These are phyloP conservation scores for Sarcodon aspratus DNA, from an alignment of 768 basidiomycete species.

Conservation along the genomic window DNA sequence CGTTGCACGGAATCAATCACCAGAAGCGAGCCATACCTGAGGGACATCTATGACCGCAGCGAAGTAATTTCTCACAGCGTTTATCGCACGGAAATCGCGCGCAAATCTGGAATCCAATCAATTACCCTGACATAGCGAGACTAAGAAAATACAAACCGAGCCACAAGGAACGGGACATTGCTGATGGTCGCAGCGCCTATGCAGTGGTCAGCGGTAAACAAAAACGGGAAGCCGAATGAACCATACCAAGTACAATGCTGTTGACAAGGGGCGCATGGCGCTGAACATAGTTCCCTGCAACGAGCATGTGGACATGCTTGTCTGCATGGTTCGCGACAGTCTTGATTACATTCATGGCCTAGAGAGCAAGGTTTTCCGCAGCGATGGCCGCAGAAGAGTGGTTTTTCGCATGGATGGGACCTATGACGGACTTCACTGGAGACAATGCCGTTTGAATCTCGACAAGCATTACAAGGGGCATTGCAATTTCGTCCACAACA, in stretches of 20 bases:
- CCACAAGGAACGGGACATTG: conserved; percentile 55
- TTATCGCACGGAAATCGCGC: conserved; percentile 51
- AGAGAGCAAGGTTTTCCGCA: conserved; percentile 37
- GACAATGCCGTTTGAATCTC: conserved; percentile 19
- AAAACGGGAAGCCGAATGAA: conserved; percentile 1
- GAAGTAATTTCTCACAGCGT: conserved; percentile 34
- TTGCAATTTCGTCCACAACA: conserved; percentile 46
- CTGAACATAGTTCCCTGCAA: conserved; percentile 37
- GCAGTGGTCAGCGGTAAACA: neutral
- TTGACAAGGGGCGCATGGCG: conserved; percentile 50
- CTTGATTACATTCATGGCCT: conserved; percentile 34
- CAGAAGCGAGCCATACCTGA: conserved; percentile 31
- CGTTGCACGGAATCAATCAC: neutral
- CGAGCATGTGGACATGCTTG: conserved; percentile 43
- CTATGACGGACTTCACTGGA: conserved; percentile 49
- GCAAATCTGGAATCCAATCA: conserved; percentile 37
- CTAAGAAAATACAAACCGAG: conserved; percentile 33
- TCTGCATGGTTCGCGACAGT: conserved; percentile 36
- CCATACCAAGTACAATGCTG: conserved; percentile 44
- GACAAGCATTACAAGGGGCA: conserved; percentile 38
- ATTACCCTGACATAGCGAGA: neutral
- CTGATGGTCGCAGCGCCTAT: conserved; percentile 42
- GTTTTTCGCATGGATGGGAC: no score
- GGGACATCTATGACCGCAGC: conserved; percentile 56
- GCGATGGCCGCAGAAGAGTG: no score